Evolutionary conservation across 257 asterid genomes (phyloP).

Genomic region (Ilex aquifolium): DNA sequence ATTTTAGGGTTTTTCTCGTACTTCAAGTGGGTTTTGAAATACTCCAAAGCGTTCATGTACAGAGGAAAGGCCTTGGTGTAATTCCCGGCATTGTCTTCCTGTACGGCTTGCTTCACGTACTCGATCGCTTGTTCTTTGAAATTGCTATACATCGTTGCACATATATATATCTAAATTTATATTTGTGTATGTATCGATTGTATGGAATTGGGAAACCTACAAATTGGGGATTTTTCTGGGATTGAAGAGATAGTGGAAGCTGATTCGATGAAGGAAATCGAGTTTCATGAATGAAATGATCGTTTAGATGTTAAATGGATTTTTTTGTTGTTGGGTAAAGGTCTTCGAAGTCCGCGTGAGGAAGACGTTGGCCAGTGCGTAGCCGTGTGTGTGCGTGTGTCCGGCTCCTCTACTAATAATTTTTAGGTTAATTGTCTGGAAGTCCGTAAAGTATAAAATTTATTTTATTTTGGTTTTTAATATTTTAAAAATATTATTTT

Average conservation of each 20-base stretch:
- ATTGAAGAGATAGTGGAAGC: neutral
- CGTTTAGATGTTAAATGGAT: no score
- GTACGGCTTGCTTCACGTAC: slow-evolving; percentile 1
- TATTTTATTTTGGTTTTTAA: no score
- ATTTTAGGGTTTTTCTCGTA: slow-evolving; percentile 4
- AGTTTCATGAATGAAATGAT: no score
- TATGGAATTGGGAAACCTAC: neutral
- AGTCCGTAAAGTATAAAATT: no score
- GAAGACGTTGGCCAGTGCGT: no score
- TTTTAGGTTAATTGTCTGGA: no score
- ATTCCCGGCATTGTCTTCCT: neutral
- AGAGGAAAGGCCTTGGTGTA: neutral
- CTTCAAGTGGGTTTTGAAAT: slow-evolving; percentile 5
- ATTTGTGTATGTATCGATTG: neutral
- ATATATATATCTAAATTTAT: neutral
- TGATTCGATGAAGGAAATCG: neutral
- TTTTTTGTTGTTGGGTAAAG: no score
- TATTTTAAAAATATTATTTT: no score
- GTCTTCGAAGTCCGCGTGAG: no score
- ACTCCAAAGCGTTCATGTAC: slow-evolving; percentile 2
- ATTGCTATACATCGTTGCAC: neutral
- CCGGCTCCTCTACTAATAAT: no score
- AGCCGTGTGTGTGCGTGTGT: no score
- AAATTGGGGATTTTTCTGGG: neutral
- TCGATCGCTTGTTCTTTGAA: slow-evolving; percentile 6